Percentiles rank a stretch among this genome's conserved stretches.
Evolutionary conservation across 164 flowering plant genomes (phyloP).

Genomic region (Chimonanthus salicifolius): DNA sequence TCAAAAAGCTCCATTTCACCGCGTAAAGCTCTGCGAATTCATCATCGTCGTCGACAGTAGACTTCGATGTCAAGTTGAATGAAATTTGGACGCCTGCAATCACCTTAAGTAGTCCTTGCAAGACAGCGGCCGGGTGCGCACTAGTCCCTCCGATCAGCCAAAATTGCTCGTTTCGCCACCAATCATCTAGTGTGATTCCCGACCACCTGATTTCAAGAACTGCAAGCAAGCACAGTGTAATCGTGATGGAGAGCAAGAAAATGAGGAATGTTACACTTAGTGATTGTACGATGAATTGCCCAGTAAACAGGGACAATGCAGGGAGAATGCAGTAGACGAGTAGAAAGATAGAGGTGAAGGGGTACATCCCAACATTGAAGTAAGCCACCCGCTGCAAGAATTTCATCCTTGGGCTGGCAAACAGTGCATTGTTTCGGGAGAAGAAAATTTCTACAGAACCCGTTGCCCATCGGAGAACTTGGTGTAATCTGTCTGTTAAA

Average conservation of each 20-base stretch:
- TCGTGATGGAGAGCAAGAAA: slow-evolving; percentile 55
- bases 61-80: slow-evolving; percentile 83
- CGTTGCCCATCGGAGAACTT: slow-evolving; percentile 96
- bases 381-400: slow-evolving; percentile 80
- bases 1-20: slow-evolving; percentile 73
- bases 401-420: slow-evolving; percentile 70
- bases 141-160: slow-evolving; percentile 96
- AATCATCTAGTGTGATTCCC: slow-evolving; percentile 77
- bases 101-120: slow-evolving; percentile 81
- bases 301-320: slow-evolving; percentile 79
- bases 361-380: slow-evolving; percentile 81
- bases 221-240: slow-evolving; percentile 70
- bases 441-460: slow-evolving; percentile 96
- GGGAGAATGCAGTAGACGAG: slow-evolving; percentile 80
- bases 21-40: slow-evolving; percentile 77
- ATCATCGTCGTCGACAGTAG: slow-evolving; percentile 78
- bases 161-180: slow-evolving; percentile 98
- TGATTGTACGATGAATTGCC: slow-evolving; percentile 80
- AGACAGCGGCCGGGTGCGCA: slow-evolving; percentile 88
- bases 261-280: slow-evolving; percentile 57
- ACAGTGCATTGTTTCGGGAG: slow-evolving; percentile 79
- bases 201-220: slow-evolving; percentile 87
- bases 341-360: slow-evolving; percentile 83
- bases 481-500: slow-evolving; percentile 83
- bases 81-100: slow-evolving; percentile 88